These are phyloP conservation scores for Pythium guiyangense DNA, from an alignment of 352 stramenopile species.

Conservation along the genomic window DNA sequence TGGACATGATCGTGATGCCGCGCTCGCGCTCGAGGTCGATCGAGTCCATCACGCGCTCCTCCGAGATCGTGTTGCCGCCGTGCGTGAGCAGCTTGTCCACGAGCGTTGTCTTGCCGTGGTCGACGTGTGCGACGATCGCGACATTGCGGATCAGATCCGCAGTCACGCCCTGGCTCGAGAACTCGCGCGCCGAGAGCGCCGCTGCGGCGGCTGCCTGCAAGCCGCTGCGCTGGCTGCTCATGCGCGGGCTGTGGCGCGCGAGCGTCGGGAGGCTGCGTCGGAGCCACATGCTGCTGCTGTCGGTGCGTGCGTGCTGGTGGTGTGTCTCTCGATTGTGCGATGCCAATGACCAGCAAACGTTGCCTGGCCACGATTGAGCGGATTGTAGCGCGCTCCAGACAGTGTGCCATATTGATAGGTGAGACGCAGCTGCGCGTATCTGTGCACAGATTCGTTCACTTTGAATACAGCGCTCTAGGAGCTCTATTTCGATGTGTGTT, in stretches of 20 bases:
- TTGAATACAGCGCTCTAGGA: no score
- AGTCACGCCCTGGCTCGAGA: slow-evolving; percentile 31
- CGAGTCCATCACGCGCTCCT: slow-evolving; percentile 97
- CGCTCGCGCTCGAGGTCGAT: slow-evolving; percentile 98
- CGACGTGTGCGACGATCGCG: slow-evolving; percentile 93
- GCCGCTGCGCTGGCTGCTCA: slow-evolving; percentile 19
- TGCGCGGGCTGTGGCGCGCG: slow-evolving; percentile 32
- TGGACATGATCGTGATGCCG: slow-evolving; percentile 99
- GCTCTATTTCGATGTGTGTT: no score
- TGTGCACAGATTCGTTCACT: no score
- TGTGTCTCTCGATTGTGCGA: no score
- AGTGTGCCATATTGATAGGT: no score
- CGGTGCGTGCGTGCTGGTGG: slow-evolving; percentile 1
- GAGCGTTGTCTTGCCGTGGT: slow-evolving; percentile 99
- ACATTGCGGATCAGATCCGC: slow-evolving; percentile 82
- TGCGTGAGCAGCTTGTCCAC: slow-evolving; percentile 97
- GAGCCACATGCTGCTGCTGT: slow-evolving; percentile 48
- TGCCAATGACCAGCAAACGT: not conserved
- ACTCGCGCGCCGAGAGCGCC: slow-evolving; percentile 24
- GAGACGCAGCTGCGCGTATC: no score
- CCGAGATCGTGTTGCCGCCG: slow-evolving; percentile 82
- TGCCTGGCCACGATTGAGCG: not conserved
- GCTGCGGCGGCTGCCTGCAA: slow-evolving; percentile 12
- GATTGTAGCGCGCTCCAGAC: no score
- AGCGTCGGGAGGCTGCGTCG: slow-evolving; percentile 45